These are phyloP conservation scores for Botrytis sinoallii DNA, from an alignment of 2,329 filamentous ascomycete species.

Conservation along the genomic window DNA sequence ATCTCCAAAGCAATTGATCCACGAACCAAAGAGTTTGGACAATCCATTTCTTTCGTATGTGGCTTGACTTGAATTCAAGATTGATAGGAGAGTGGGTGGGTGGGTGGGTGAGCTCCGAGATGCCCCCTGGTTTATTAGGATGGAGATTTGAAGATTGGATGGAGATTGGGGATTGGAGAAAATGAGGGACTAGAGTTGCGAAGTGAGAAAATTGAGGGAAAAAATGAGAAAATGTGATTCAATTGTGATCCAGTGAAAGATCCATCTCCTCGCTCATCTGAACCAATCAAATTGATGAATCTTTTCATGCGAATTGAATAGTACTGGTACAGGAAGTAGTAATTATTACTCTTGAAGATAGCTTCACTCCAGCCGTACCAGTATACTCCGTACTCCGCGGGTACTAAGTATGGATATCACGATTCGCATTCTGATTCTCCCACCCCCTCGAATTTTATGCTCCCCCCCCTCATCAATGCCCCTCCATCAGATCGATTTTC, in stretches of 20 bases:
- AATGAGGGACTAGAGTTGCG: neutral
- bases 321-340: too few relatives aligned
- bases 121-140: neutral
- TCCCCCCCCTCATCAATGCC: neutral
- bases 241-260: neutral
- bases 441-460: too few relatives aligned
- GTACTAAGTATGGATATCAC: neutral
- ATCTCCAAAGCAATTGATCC: neutral
- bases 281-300: neutral
- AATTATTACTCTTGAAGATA: too few relatives aligned
- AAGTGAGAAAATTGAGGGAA: too few relatives aligned
- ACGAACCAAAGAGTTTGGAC: neutral
- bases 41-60: conserved; percentile 5
- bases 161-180: neutral
- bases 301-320: neutral
- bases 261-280: neutral
- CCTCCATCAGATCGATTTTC: neutral
- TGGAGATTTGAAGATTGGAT: neutral
- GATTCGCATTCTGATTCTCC: neutral
- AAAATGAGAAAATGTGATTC: too few relatives aligned
- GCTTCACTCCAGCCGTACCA: neutral
- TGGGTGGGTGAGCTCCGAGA: neutral
- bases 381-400: too few relatives aligned
- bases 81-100: too few relatives aligned
- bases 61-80: neutral